These are phyloP conservation scores for Berberis vulgaris DNA, from an alignment of 164 flowering plant genomes.

Conservation along the genomic window DNA sequence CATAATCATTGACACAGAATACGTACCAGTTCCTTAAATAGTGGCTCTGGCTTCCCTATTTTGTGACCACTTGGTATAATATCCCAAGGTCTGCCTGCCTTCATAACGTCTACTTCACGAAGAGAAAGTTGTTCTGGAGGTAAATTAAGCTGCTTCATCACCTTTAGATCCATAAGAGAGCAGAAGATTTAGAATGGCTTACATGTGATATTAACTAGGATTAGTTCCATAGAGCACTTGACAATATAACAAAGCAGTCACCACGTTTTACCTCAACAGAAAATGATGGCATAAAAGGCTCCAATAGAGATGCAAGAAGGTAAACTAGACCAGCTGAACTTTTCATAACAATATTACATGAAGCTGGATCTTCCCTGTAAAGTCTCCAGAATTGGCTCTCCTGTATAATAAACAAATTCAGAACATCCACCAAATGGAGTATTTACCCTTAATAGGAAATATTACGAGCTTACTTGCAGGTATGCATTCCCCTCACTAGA, in stretches of 20 bases:
- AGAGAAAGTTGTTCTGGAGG: slow-evolving; percentile 48
- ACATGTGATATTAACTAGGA: background rate
- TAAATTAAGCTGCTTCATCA: slow-evolving; percentile 79
- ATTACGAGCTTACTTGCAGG: slow-evolving; percentile 56
- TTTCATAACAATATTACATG: slow-evolving; percentile 74
- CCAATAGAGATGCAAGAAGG: slow-evolving; percentile 76
- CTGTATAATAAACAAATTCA: slow-evolving; percentile 22
- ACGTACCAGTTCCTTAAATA: slow-evolving; percentile 79
- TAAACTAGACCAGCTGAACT: slow-evolving; percentile 77
- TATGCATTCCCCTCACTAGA: slow-evolving; percentile 92
- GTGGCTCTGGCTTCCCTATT: slow-evolving; percentile 73
- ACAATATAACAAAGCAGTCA: background rate
- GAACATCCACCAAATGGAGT: background rate
- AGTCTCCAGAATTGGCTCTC: slow-evolving; percentile 94
- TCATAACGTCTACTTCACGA: slow-evolving; percentile 54
- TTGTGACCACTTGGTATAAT: slow-evolving; percentile 63
- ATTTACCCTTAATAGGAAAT: background rate
- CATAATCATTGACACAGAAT: background rate
- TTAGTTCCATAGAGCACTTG: background rate
- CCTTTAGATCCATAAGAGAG: slow-evolving; percentile 28
- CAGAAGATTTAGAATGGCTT: background rate
- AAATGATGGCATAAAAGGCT: slow-evolving; percentile 97
- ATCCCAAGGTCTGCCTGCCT: slow-evolving; percentile 71
- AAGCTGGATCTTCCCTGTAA: slow-evolving; percentile 60
- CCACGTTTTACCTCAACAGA: slow-evolving; percentile 51